Evolutionary conservation across 2,329 filamentous ascomycete species (phyloP), one percentile per base, ranked within the genome.

Genomic region (Monosporascus sp.): DNA sequence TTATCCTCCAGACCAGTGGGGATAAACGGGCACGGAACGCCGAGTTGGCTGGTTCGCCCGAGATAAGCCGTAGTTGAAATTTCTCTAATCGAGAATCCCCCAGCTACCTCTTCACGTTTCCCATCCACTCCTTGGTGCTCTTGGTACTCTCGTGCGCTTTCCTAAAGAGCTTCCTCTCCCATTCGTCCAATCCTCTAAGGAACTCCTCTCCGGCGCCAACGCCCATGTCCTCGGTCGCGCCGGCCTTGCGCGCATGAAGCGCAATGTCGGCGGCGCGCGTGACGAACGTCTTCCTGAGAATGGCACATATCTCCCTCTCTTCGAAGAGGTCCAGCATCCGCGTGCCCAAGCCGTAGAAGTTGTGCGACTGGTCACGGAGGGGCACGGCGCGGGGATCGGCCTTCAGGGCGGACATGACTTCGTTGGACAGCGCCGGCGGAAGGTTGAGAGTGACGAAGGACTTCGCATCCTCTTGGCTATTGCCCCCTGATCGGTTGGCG

Each of bases 301-400:
- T 83, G 58, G 89, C 81, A 52, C 90, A 89, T 52, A 97, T 85
- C 55, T 83, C 82, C 45, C 70, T 69, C 69, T 96, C 92, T 54
- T 97, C 92, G 57, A 96, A 96, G 0, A 99, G 72, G 54, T 97
- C 92, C 56, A 97, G 77, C 71, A 97, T 91, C 50, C 90, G 82
- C 45, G 89, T 87, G 3, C 89, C 90, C 4, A 97, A 80, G 24
- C 83, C 86, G 73, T 96, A 97, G 64, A 96, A 96, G 70, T 96
- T 88, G 37, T 87, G 85, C 56, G 89, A 89, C 69, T 94, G 83
- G 52, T 89, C 85, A 49, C 93, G 84, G 43, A 99, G 71, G 52
- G 96, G 86, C 1, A 99, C 90, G 11, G 88, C 87, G 51, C 88
- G 86, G 0, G 94, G 87, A 66, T 97, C 91, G 35, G 94, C 94